Conservation (phyloP, 2,329 filamentous ascomycete species). For the Paraphaeosphaeria sporulosa region DNA sequence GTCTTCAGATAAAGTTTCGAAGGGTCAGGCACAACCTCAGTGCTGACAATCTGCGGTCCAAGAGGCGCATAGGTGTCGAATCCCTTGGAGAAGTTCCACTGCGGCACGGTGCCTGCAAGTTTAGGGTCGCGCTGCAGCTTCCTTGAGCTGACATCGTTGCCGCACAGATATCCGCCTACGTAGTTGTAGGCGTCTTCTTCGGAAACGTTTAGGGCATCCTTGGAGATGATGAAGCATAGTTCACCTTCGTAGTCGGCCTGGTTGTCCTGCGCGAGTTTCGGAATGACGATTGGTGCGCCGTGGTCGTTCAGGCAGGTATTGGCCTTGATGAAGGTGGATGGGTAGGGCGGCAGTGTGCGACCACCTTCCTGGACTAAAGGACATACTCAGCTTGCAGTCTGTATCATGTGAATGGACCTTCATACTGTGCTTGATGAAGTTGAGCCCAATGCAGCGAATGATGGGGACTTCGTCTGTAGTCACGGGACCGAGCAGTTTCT, state of each 20-base stretch:
- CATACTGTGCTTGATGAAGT: constrained; percentile 66
- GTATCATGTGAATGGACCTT: background rate
- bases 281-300: constrained; percentile 55
- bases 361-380: constrained; percentile 59
- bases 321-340: constrained; percentile 61
- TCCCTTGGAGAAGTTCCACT: constrained; percentile 65
- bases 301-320: constrained; percentile 51
- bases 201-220: constrained; percentile 60
- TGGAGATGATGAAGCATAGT: constrained; percentile 59
- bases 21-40: constrained; percentile 54
- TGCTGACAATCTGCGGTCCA: constrained; percentile 59
- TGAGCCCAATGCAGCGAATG: constrained; percentile 66
- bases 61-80: constrained; percentile 65
- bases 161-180: constrained; percentile 62
- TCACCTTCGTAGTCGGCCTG: constrained; percentile 54
- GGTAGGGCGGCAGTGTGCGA: constrained; percentile 58
- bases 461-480: constrained; percentile 61
- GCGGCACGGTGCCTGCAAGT: constrained; percentile 60
- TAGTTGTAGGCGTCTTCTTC: constrained; percentile 56
- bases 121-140: constrained; percentile 61
- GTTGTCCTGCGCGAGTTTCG: constrained; percentile 58
- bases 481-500: constrained; percentile 62
- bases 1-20: constrained; percentile 54
- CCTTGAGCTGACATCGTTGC: constrained; percentile 64
- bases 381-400: background rate